Evolutionary conservation across 2,329 filamentous ascomycete genomes (phyloP).

Genomic region (Metarhizium brunneum): DNA sequence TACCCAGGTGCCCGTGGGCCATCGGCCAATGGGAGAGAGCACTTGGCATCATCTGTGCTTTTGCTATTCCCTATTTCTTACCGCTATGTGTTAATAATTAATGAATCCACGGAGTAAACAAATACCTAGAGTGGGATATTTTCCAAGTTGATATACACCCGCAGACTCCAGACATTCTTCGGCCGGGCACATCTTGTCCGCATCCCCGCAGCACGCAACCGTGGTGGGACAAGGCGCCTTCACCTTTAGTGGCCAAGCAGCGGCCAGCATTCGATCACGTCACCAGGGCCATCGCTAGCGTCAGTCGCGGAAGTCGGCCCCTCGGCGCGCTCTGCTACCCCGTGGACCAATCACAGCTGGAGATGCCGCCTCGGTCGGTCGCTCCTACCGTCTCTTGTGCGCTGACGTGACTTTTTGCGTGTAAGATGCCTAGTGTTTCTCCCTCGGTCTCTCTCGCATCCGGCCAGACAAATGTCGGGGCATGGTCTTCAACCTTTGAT

Average conservation of each 20-base stretch:
- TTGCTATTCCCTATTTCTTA: too few species aligned
- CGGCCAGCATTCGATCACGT: constrained; percentile 6
- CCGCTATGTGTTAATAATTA: too few species aligned
- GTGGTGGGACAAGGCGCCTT: constrained; percentile 1
- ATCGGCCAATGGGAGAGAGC: too few species aligned
- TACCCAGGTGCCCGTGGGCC: too few species aligned
- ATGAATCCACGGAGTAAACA: too few species aligned
- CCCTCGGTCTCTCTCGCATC: neutral
- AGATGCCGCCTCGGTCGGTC: constrained; percentile 3
- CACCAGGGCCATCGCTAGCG: constrained; percentile 10
- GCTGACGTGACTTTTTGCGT: neutral
- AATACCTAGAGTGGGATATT: too few species aligned
- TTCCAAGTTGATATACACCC: too few species aligned
- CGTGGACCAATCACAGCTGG: constrained; percentile 1
- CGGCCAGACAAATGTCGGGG: neutral
- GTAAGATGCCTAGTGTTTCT: neutral
- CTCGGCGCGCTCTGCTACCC: neutral
- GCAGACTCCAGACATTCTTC: too few species aligned
- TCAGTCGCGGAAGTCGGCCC: constrained; percentile 2
- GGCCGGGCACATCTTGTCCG: too few species aligned
- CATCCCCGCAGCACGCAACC: neutral
- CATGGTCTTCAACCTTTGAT: neutral
- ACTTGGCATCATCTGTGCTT: too few species aligned
- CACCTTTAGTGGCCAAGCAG: neutral
- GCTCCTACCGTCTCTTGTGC: neutral